These are phyloP conservation scores for Breynia disticha DNA, from an alignment of 441 rosid genomes.

Conservation along the genomic window DNA sequence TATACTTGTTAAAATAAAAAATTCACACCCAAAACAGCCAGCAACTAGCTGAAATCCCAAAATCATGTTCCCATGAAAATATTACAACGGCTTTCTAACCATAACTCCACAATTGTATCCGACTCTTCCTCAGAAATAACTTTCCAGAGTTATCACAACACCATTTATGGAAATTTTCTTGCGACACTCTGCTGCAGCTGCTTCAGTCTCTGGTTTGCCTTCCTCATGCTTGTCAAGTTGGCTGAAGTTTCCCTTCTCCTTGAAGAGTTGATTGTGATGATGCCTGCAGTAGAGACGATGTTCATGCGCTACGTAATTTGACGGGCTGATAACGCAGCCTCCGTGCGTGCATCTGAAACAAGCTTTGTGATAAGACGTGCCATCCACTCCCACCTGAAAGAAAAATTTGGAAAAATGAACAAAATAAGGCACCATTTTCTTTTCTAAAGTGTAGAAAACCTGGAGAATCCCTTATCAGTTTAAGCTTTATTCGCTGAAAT, in stretches of 20 bases:
- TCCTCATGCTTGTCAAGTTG: conserved; percentile 44
- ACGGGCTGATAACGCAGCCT: conserved; percentile 59
- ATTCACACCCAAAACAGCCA: conserved; percentile 17
- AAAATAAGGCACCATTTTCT: background rate
- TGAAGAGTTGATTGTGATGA: conserved; percentile 70
- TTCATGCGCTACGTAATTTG: conserved; percentile 58
- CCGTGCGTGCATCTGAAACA: conserved; percentile 74
- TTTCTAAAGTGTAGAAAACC: no score
- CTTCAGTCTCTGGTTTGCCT: conserved; percentile 21
- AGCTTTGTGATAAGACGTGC: conserved; percentile 49
- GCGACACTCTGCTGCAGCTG: conserved; percentile 19
- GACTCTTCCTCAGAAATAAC: conserved; percentile 7
- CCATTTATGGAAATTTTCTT: background rate
- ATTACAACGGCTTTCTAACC: conserved; percentile 10
- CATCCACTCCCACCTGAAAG: conserved; percentile 62
- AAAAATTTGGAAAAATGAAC: background rate
- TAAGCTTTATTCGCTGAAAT: no score
- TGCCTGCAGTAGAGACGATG: conserved; percentile 60
- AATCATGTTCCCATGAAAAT: conserved; percentile 5
- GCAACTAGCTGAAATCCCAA: conserved; percentile 11
- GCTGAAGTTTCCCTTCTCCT: conserved; percentile 70
- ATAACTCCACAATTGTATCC: conserved; percentile 18
- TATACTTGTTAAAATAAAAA: conserved; percentile 12
- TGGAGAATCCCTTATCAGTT: no score
- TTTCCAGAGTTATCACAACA: conserved; percentile 4